Evolutionary conservation across 2,329 filamentous ascomycete genomes (phyloP), one percentile per base, ranked within the genome.

Genomic region (Anisogramma anomala): DNA sequence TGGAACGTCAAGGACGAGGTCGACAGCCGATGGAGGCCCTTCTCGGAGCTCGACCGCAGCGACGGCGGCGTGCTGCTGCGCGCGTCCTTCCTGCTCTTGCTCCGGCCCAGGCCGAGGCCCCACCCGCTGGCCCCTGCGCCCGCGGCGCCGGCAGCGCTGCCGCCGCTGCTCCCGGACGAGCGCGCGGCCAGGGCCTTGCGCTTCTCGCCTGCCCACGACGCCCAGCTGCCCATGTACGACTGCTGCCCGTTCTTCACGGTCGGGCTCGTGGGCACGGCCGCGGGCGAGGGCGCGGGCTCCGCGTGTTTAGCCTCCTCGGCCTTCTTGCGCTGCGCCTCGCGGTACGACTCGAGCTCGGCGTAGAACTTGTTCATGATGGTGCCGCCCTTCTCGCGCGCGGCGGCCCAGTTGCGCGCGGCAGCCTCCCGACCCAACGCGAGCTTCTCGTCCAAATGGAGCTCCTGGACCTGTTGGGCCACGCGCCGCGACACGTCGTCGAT

Each of bases 401-500:
- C 85, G 3, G 84, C 83, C n/a, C 95, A 60, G 53, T 94, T 88
- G 46, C 88, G 80, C n/a, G 85, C 86, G 2, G 96, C 69, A 0
- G 81, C 83, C 58, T 96, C 91, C 41, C 79, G 76, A 7, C 87
- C 84, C 46, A 84, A 80, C 1, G 84, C 81, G 44, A 96, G 78
- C 7, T 84, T 77, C 57, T 96, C 91, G 57, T 98, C 91, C 2
- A 96, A 72, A 57, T 96, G 88, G 36, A 96, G 72, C 47, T 96
- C 89, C 50, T 89, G 83, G 36, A 98, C 84, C 62, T 96, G 91
- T 58, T 93, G 84, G 26, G 86, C 79, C 25, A 98, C 73, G 18
- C 91, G 75, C 37, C 91, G 76, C 58, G 95, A 89, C 10, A 98
- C 82, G 58, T 98, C 91, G 51, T 96, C 91, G 48, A 98, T 87